Base-by-base conservation (phyloP, 2,329 filamentous ascomycete genomes). In the Fusarium sp. region DNA sequence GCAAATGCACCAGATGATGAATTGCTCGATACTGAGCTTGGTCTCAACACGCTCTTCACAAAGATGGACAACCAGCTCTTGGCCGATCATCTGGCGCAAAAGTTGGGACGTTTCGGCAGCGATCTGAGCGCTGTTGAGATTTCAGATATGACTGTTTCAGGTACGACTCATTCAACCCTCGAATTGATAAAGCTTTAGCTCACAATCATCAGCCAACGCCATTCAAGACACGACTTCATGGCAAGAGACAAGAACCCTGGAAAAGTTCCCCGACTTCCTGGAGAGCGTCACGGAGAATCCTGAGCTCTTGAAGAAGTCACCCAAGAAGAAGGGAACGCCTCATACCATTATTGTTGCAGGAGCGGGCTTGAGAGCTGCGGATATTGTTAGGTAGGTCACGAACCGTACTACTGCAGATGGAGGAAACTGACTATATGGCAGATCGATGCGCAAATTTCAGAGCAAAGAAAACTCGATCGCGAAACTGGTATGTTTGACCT, bases 331-430 rank as follows among this genome's bases (percentile, higher is more conserved):
- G 42, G 92, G 91, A 8, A 84, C 89, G 2, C 92, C 92, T 31
- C 96, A 98, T 79, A 98, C 95, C 2, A 85, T 99, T 57, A 89
- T 99, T 37, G 87, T 99, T n/a, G 89, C 94, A 14, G 89, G 89
- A 11, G 93, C 94, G 8, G 96, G 93, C 0, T 84, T 98, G 58
- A 86, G 96, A 75, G 94, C 96, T 7, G 94, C 95, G 18, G 93
- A 98, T 76, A 81, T 98, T 48, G 90, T 92, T 28, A 88, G 91
- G 90, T 91, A 82, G 44, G 79, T 44, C 34, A 23, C 7, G 14
- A 16, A 28, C 26, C 11, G 28, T 23, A 11, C 13, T 34, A 19
- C 7, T 34, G n/a, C n/a, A 7, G 30, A 21, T 14, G 19, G 2
- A 21, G 54, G 19, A 56, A 19, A 50, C 25, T 80, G 39, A 79